Percentiles rank a stretch among this genome's conserved stretches.
phyloP scores from a whole-genome alignment of 768 basidiomycete species.

The Agrocybe praecox region DNA sequence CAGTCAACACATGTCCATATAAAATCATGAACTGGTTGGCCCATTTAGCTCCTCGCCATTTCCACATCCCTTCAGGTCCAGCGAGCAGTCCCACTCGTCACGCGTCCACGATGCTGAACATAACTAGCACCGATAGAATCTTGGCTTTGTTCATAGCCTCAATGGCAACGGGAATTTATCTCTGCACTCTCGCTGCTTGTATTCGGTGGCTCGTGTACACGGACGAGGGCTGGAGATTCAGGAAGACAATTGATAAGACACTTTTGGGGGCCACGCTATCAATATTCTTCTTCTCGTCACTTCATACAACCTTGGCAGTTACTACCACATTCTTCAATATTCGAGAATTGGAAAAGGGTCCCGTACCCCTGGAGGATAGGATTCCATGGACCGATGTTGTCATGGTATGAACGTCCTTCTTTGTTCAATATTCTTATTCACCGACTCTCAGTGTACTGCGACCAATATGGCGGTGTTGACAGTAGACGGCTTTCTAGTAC shows the following conservation, averaged over 20 bases:
- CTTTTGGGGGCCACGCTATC: neutral
- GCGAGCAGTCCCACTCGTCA: neutral
- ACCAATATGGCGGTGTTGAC: constrained; percentile 2
- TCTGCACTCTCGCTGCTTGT: neutral
- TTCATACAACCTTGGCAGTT: neutral
- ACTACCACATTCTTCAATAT: constrained; percentile 1
- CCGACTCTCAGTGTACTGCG: neutral
- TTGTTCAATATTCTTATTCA: neutral
- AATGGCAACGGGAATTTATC: constrained; percentile 1
- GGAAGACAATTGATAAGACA: neutral
- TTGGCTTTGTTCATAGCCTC: constrained; percentile 1
- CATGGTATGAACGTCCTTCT: neutral
- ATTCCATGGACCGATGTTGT: constrained; percentile 5
- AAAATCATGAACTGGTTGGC: neutral
- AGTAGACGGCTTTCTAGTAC: constrained; percentile 4
- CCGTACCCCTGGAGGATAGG: neutral
- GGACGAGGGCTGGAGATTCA: constrained; percentile 9
- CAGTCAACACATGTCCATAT: neutral
- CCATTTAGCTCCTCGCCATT: neutral
- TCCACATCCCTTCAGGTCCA: neutral
- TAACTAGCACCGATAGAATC: constrained; percentile 4
- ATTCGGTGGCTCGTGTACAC: constrained; percentile 5
- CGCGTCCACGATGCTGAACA: neutral
- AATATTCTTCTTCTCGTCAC: constrained; percentile 2
- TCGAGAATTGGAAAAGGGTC: neutral